phyloP scores from a whole-genome alignment of 108 stramenopile genomes.

The Fragilaria crotonensis region DNA sequence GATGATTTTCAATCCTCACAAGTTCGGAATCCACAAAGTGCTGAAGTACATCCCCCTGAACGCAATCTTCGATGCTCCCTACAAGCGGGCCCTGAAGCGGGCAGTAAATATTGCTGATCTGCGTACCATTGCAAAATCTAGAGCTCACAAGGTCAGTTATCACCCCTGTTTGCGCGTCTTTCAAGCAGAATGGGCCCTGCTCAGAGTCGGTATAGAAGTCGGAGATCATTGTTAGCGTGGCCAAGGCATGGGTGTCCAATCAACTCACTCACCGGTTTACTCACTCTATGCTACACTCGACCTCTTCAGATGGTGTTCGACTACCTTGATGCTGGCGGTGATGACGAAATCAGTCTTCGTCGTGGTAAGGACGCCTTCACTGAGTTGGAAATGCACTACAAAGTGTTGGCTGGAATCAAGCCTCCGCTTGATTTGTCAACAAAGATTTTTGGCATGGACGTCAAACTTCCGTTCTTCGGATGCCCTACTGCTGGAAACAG shows the following conservation, averaged over 20 bases:
- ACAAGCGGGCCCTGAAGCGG: slow-evolving; percentile 59
- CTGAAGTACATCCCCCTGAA: slow-evolving; percentile 81
- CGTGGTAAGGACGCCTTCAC: slow-evolving; percentile 87
- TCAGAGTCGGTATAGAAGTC: too few species aligned
- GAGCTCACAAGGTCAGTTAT: slow-evolving; percentile 82
- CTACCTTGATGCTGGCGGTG: slow-evolving; percentile 86
- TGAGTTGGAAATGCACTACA: slow-evolving; percentile 88
- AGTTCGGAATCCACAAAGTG: slow-evolving; percentile 85
- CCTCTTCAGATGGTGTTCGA: slow-evolving; percentile 92
- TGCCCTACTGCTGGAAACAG: slow-evolving; percentile 90
- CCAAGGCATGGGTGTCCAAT: not conserved
- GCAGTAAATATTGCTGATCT: slow-evolving; percentile 91
- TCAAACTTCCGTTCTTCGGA: slow-evolving; percentile 82
- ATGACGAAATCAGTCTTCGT: slow-evolving; percentile 86
- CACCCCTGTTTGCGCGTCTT: not conserved
- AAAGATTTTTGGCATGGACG: slow-evolving; percentile 78
- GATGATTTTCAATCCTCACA: slow-evolving; percentile 74
- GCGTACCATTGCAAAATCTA: slow-evolving; percentile 70
- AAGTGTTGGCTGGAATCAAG: slow-evolving; percentile 81
- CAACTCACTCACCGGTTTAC: too few species aligned
- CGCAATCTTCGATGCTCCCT: slow-evolving; percentile 84
- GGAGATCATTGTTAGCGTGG: too few species aligned
- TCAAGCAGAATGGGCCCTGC: not conserved
- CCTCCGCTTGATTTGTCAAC: slow-evolving; percentile 82
- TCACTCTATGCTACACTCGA: too few species aligned